A percentile compares a stretch with the other conserved stretches of the same genome.
These are phyloP conservation scores for Lobosporangium transversale DNA, from an alignment of 192 early-diverging fungal species.

Conservation along the genomic window DNA sequence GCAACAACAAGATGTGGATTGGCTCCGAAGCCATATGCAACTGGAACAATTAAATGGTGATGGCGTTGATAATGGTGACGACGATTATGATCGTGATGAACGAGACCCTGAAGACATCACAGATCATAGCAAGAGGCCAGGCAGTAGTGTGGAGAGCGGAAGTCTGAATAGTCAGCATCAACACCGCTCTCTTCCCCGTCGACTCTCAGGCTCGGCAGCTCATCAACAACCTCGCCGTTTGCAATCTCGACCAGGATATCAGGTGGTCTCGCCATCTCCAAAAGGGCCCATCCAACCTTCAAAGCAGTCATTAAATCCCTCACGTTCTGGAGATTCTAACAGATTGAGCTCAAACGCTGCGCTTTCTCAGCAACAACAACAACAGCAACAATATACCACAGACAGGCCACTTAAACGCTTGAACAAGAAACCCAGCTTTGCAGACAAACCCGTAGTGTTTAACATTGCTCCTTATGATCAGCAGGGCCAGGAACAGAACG, in stretches of 20 bases:
- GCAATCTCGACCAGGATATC: slow-evolving; percentile 3
- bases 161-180: slow-evolving; percentile 24
- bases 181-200: slow-evolving; percentile 7
- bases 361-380: slow-evolving; percentile 1
- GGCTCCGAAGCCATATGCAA: slow-evolving; percentile 12
- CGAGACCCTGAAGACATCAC: slow-evolving; percentile 47
- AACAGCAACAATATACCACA: slow-evolving; percentile 3
- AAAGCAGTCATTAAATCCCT: neutral
- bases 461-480: neutral
- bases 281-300: slow-evolving; percentile 1
- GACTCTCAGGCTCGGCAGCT: slow-evolving; percentile 4
- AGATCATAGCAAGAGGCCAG: slow-evolving; percentile 35
- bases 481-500: too few relatives aligned
- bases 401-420: too few relatives aligned
- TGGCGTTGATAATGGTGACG: slow-evolving; percentile 19
- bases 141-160: slow-evolving; percentile 35
- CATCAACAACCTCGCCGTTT: slow-evolving; percentile 11
- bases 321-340: neutral
- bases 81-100: slow-evolving; percentile 20
- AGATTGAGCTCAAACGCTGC: slow-evolving; percentile 21
- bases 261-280: slow-evolving; percentile 28
- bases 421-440: too few relatives aligned
- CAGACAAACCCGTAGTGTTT: too few relatives aligned
- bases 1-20: slow-evolving; percentile 14
- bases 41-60: slow-evolving; percentile 8